Evolutionary conservation across 352 stramenopile species (phyloP).

Genomic region (Globisporangium spiculum): DNA sequence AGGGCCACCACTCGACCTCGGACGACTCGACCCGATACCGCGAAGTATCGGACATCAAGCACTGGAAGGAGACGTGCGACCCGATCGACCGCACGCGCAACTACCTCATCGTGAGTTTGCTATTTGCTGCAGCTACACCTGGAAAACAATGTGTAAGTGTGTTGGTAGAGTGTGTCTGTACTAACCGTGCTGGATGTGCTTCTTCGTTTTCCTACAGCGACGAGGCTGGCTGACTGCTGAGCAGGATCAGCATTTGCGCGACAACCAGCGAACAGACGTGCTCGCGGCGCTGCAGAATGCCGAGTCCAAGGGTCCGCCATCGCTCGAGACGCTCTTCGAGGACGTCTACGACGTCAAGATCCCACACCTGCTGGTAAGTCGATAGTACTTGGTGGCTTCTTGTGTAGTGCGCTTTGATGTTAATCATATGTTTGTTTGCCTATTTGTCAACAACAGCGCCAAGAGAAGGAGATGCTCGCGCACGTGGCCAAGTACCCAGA

Average conservation of each 20-base stretch:
- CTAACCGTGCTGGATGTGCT: background rate
- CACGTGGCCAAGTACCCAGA: conserved; percentile 94
- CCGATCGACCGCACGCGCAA: conserved; percentile 90
- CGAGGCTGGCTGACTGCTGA: conserved; percentile 89
- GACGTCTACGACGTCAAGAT: conserved; percentile 97
- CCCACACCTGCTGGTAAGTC: conserved; percentile 82
- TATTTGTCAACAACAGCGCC: conserved; percentile 50
- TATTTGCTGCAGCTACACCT: background rate
- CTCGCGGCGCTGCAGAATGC: conserved; percentile 82
- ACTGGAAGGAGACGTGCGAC: conserved; percentile 86
- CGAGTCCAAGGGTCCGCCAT: conserved; percentile 88
- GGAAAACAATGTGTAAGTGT: background rate
- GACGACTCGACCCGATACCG: conserved; percentile 98
- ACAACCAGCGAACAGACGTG: conserved; percentile 88
- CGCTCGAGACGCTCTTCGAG: conserved; percentile 93
- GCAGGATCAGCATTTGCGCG: conserved; percentile 73
- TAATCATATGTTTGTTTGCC: background rate
- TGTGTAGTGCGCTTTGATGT: too few species aligned
- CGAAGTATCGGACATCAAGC: conserved; percentile 90
- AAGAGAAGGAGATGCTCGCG: conserved; percentile 91
- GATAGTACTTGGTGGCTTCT: background rate
- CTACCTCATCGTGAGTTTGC: conserved; percentile 80
- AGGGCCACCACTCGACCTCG: conserved; percentile 97
- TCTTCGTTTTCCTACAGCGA: conserved; percentile 19
- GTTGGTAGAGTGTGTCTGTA: background rate